Conservation (phyloP, 73 alveolate genomes). For the Paramecium sonneborni region DNA sequence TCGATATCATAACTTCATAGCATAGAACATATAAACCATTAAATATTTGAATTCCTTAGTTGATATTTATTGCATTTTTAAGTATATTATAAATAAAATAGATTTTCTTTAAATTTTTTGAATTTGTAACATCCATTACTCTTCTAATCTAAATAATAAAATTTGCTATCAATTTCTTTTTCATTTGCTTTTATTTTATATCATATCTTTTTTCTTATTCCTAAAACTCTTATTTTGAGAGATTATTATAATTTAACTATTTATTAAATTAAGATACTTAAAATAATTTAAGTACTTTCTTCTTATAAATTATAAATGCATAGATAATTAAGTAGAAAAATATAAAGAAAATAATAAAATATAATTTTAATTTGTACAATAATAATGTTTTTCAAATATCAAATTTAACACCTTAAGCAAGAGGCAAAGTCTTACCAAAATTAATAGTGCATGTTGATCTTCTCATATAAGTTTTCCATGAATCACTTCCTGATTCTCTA, state of each 20-base stretch:
- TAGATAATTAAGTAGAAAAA: no score
- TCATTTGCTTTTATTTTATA: no score
- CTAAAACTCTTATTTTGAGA: no score
- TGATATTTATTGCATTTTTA: neutral
- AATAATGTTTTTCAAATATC: constrained; percentile 66
- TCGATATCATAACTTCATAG: neutral
- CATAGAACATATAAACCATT: neutral
- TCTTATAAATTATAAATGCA: no score
- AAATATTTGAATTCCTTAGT: constrained; percentile 27
- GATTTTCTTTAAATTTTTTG: neutral
- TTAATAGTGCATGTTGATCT: constrained; percentile 90
- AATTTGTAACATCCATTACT: no score
- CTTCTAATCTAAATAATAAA: no score
- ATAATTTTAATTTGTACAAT: neutral
- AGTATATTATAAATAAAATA: neutral
- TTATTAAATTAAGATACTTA: no score
- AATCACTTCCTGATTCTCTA: constrained; percentile 92
- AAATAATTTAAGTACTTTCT: no score
- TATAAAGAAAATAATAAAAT: no score
- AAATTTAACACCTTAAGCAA: constrained; percentile 92
- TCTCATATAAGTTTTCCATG: constrained; percentile 96
- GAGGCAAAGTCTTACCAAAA: constrained; percentile 76
- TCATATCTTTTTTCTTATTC: no score
- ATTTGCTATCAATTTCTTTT: no score
- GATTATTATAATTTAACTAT: no score